Evolutionary conservation across 2,329 filamentous ascomycete species (phyloP).

Genomic region (Triangularia setosa): DNA sequence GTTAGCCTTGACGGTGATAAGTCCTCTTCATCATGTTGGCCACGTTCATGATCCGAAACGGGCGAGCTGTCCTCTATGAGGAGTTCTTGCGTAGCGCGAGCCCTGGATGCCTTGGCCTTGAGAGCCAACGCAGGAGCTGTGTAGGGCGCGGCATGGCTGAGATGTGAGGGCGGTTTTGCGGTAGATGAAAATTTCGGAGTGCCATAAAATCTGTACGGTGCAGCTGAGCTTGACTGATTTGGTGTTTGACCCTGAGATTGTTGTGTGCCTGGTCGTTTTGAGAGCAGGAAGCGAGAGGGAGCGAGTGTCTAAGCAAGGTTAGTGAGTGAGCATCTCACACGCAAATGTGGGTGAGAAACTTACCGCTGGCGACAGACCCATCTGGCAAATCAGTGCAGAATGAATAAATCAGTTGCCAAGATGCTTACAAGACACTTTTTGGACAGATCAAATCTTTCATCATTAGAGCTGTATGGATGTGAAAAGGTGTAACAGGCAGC

Average conservation of each 20-base stretch:
- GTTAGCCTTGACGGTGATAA: neutral
- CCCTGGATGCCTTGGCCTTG: constrained; percentile 14
- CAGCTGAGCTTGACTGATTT: constrained; percentile 14
- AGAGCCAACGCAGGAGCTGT: constrained; percentile 16
- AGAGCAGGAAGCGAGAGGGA: constrained; percentile 27
- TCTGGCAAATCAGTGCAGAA: neutral
- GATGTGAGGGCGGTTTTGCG: neutral
- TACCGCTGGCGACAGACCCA: constrained; percentile 17
- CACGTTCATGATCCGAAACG: neutral
- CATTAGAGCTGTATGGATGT: neutral
- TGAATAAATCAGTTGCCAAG: neutral
- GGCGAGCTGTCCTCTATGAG: constrained; percentile 28
- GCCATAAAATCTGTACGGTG: constrained; percentile 23
- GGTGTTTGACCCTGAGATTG: constrained; percentile 18
- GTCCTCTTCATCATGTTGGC: neutral
- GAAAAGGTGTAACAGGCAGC: neutral
- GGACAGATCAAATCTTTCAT: neutral
- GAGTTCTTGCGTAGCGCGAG: constrained; percentile 16
- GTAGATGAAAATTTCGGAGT: constrained; percentile 27
- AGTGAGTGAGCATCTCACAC: neutral
- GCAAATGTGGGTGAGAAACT: neutral
- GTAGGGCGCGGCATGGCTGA: neutral
- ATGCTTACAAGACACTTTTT: neutral
- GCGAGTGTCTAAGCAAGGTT: constrained; percentile 25
- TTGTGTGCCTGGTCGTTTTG: constrained; percentile 22